A percentile compares a stretch with the other conserved stretches of the same genome.
These are phyloP conservation scores for Prunus davidiana DNA, from an alignment of 306 rosid species.

Conservation along the genomic window DNA sequence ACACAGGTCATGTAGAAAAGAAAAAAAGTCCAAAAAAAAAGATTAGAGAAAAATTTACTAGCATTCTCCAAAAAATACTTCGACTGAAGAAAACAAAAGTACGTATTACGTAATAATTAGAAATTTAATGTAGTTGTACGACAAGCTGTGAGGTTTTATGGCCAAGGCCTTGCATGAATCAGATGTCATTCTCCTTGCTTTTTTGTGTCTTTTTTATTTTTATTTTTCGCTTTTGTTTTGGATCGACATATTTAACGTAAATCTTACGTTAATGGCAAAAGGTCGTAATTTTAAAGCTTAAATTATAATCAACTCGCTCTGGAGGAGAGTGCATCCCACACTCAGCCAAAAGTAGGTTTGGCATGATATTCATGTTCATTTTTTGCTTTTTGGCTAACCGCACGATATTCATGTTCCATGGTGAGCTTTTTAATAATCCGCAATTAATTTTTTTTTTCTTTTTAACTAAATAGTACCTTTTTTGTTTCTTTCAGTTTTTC, in stretches of 20 bases:
- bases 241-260: constrained; percentile 25
- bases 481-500: no score
- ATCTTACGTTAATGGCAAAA: constrained; percentile 23
- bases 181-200: background rate
- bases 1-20: no score
- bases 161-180: background rate
- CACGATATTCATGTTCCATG: background rate
- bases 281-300: background rate
- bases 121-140: background rate
- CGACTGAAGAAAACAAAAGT: background rate
- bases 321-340: background rate
- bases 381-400: background rate
- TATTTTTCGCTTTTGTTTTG: background rate
- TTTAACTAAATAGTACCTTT: no score
- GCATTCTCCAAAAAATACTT: no score
- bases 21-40: rapidly evolving
- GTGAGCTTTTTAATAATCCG: no score
- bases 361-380: background rate
- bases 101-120: background rate
- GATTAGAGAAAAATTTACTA: no score
- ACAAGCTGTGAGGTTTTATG: background rate
- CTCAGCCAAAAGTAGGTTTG: background rate
- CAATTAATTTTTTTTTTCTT: no score
- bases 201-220: background rate
- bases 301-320: constrained; percentile 7